Percentiles rank a stretch among this genome's conserved stretches.
These are phyloP conservation scores for Hyphodiscus hymeniophilus DNA, from an alignment of 495 filamentous ascomycete species.

Conservation along the genomic window DNA sequence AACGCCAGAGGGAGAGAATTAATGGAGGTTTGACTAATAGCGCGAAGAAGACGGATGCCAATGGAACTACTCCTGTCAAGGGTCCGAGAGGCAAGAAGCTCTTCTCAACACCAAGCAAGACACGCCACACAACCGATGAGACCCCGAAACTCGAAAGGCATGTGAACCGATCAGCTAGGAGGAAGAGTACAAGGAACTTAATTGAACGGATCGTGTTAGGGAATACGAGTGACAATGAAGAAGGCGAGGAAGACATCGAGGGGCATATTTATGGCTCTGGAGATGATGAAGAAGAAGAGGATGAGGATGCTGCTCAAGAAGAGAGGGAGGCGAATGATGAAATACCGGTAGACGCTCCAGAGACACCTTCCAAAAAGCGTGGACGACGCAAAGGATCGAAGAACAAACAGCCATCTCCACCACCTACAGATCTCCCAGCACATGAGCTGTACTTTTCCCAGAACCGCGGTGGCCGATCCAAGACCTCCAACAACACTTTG, in stretches of 20 bases:
- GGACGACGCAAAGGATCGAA: conserved; percentile 51
- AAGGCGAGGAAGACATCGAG: conserved; percentile 64
- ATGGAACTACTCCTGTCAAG: conserved; percentile 9
- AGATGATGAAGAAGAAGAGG: conserved; percentile 31
- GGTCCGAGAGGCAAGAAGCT: conserved; percentile 9
- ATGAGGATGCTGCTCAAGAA: conserved; percentile 23
- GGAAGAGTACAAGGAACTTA: conserved; percentile 70
- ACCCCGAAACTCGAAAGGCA: conserved; percentile 50
- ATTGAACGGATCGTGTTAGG: conserved; percentile 54
- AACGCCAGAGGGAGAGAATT: conserved; percentile 4
- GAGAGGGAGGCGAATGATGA: conserved; percentile 27
- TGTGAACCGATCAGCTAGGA: conserved; percentile 75
- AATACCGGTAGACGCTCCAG: not conserved
- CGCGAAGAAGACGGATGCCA: not conserved
- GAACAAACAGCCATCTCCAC: conserved; percentile 16
- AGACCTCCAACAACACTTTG: conserved; percentile 83
- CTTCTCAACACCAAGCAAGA: conserved; percentile 18
- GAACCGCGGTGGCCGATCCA: conserved; percentile 68
- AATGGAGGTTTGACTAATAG: conserved; percentile 1
- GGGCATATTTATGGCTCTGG: conserved; percentile 57
- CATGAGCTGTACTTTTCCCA: conserved; percentile 93
- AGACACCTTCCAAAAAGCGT: conserved; percentile 39
- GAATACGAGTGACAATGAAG: conserved; percentile 66
- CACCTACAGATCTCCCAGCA: conserved; percentile 66
- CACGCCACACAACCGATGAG: conserved; percentile 24